phyloP scores from a whole-genome alignment of 208 protist genomes.

The Wallacemonas sp. region DNA sequence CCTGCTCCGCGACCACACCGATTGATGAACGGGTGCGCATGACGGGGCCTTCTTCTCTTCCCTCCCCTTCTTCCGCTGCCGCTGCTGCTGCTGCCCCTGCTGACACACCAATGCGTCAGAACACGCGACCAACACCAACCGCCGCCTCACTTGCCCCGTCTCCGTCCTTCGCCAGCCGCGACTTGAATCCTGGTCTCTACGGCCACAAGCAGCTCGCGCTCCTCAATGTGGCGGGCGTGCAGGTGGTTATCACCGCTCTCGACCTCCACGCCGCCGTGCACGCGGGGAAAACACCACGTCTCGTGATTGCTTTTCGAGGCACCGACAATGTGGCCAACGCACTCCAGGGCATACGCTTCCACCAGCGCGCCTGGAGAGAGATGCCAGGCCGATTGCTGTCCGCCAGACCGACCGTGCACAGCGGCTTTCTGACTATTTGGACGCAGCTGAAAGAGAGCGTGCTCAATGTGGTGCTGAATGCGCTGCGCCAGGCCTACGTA shows the following conservation, averaged over 20 bases:
- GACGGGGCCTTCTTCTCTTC: no score
- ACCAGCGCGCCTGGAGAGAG: constrained; percentile 64
- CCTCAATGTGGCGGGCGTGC: constrained; percentile 58
- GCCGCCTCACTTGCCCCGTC: no score
- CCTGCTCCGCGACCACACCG: no score
- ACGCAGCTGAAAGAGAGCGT: constrained; percentile 65
- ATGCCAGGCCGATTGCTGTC: constrained; percentile 42
- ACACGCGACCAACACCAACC: no score
- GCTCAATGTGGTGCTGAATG: constrained; percentile 44
- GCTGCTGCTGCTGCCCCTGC: neutral
- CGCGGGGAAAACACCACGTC: constrained; percentile 43
- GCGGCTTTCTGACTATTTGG: constrained; percentile 83
- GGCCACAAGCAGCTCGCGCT: constrained; percentile 69
- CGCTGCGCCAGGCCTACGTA: constrained; percentile 25
- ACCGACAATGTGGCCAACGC: constrained; percentile 77
- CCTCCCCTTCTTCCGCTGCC: no score
- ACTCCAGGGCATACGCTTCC: constrained; percentile 64
- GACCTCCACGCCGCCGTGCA: constrained; percentile 33
- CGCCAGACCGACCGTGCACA: constrained; percentile 60
- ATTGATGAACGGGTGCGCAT: no score
- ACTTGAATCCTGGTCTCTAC: constrained; percentile 64
- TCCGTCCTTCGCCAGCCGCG: neutral
- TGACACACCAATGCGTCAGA: no score
- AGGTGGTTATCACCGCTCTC: constrained; percentile 68
- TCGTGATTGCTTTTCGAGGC: constrained; percentile 82